phyloP scores from a whole-genome alignment of 2,329 filamentous ascomycete species.

The Epichloe scottii region DNA sequence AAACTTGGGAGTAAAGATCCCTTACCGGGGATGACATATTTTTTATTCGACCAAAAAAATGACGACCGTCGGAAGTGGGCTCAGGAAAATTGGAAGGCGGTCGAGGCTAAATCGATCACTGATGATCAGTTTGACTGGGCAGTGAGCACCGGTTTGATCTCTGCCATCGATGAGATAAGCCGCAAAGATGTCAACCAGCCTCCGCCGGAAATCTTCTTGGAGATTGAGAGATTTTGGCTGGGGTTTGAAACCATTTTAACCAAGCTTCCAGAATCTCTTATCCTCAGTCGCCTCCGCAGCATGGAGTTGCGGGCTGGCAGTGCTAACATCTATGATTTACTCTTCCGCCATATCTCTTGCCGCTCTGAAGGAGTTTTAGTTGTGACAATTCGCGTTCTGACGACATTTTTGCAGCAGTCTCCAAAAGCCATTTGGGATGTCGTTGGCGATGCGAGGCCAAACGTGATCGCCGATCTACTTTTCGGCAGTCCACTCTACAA shows the following conservation, averaged over 20 bases:
- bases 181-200: constrained; percentile 26
- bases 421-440: constrained; percentile 79
- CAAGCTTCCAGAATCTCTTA: constrained; percentile 58
- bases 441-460: constrained; percentile 67
- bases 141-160: constrained; percentile 59
- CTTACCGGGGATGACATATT: constrained; percentile 71
- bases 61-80: constrained; percentile 38
- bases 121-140: constrained; percentile 77
- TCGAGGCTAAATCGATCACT: constrained; percentile 48
- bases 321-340: constrained; percentile 54
- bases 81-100: constrained; percentile 28
- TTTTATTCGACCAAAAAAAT: constrained; percentile 56
- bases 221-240: constrained; percentile 66
- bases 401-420: constrained; percentile 59
- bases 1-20: constrained; percentile 60
- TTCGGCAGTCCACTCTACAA: constrained; percentile 59
- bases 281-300: constrained; percentile 65
- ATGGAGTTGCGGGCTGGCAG: constrained; percentile 52
- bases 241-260: constrained; percentile 63
- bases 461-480: constrained; percentile 71
- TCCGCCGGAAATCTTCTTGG: constrained; percentile 22
- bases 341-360: constrained; percentile 41
- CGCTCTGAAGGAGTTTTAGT: constrained; percentile 47
- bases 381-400: constrained; percentile 58
- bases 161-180: constrained; percentile 51